Base-by-base conservation (phyloP, 805 yeast genomes). In the Saturnispora serradocipensis region DNA sequence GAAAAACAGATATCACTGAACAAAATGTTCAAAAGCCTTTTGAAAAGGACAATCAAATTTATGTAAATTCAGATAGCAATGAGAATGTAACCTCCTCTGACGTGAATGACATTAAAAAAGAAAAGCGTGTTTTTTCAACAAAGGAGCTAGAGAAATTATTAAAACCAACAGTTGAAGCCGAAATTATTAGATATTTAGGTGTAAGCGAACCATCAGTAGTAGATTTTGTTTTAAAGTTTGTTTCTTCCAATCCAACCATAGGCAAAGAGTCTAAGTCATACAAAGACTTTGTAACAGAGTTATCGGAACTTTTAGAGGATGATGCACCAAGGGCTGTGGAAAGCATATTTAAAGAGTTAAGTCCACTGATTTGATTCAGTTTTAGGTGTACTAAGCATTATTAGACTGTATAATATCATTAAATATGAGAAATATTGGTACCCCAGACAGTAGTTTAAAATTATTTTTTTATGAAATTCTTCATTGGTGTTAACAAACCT, bases 111-210 rank as follows among this genome's bases (percentile, higher is more conserved):
- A 18, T n/a, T 10, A 25, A 38, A 16, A 36, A 6, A 22, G 47
- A 45, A 20, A 45, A 34, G 20, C 22, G 15, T 4, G 20, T 11
- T 13, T 10, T 34, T 5, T 15, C 47, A 11, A 34, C 50, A 2
- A 8, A 34, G 2, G 50, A 46, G 22, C 25, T 28, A n/a, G 28
- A 27, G 15, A 15, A 27, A 15, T 13, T 27, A 11, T n/a, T 28
- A 18, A 43, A 43, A 27, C 30, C n/a, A 0, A 72, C 71, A 53
- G 65, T 79, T 20, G 69, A 66, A n/a, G 62, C 61, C 3, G 66
- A 76, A 45, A 63, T 81, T 32, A 80, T 73, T 50, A 81, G 78
- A 52, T 75, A 70, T 51, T 61, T 81, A 45, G 86, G 84, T 1
- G 67, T 77, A 44, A 65, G 67, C 48, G 86, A 80, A 54, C 78